phyloP scores from a whole-genome alignment of 2,329 filamentous ascomycete genomes.

The Nigrospora osmanthi region DNA sequence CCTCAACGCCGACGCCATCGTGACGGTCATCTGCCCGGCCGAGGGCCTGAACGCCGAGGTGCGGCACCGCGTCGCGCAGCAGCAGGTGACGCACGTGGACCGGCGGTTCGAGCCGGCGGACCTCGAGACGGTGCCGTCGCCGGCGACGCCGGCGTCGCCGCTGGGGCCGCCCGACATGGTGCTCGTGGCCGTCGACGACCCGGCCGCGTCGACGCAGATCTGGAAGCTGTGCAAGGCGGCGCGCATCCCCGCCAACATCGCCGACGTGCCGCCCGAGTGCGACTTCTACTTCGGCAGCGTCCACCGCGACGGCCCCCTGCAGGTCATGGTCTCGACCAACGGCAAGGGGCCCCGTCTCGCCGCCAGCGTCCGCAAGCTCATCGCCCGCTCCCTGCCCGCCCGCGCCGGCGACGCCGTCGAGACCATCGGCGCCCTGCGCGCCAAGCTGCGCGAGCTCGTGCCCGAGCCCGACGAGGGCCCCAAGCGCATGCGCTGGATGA shows the following conservation, averaged over 20 bases:
- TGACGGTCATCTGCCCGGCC: slow-evolving; percentile 76
- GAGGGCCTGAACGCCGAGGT: slow-evolving; percentile 85
- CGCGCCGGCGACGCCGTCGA: slow-evolving; percentile 82
- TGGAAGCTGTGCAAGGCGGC: slow-evolving; percentile 89
- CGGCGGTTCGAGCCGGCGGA: slow-evolving; percentile 82
- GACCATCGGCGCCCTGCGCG: slow-evolving; percentile 72
- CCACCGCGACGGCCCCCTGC: slow-evolving; percentile 87
- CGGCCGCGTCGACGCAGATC: slow-evolving; percentile 78
- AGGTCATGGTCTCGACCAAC: slow-evolving; percentile 98
- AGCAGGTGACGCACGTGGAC: slow-evolving; percentile 73
- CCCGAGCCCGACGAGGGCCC: slow-evolving; percentile 66
- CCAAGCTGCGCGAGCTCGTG: slow-evolving; percentile 70
- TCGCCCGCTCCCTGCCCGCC: slow-evolving; percentile 66
- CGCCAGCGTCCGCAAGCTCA: slow-evolving; percentile 74
- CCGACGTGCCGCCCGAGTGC: slow-evolving; percentile 92
- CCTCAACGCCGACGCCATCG: slow-evolving; percentile 82
- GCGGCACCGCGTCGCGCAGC: slow-evolving; percentile 65
- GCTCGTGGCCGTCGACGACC: slow-evolving; percentile 86
- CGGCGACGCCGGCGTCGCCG: background rate
- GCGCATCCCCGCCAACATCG: slow-evolving; percentile 86
- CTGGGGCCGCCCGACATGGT: slow-evolving; percentile 61
- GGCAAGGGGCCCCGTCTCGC: slow-evolving; percentile 91
- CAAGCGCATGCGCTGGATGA: slow-evolving; percentile 96
- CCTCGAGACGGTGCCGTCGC: slow-evolving; percentile 52
- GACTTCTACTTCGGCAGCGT: slow-evolving; percentile 98